Percentiles rank a stretch among this genome's conserved stretches.
Conservation (phyloP, 805 yeast species). For the Hanseniaspora thailandica region DNA sequence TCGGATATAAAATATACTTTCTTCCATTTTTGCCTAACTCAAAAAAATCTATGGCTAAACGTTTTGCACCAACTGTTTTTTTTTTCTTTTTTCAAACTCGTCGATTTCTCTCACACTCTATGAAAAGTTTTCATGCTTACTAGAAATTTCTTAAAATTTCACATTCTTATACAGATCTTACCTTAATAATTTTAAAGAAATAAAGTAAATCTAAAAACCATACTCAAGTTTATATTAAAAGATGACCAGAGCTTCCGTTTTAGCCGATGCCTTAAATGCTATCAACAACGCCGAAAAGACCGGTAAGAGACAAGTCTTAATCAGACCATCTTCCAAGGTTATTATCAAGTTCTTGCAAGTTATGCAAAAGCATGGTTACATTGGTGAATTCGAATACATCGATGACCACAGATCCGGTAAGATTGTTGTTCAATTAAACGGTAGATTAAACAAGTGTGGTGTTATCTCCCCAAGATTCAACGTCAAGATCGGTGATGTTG, state of each 20-base stretch:
- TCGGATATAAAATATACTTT: not conserved
- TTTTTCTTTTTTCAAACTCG: not conserved
- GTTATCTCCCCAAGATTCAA: constrained; percentile 98
- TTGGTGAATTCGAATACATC: constrained; percentile 95
- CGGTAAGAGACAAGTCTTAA: constrained; percentile 96
- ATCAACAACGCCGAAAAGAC: constrained; percentile 98
- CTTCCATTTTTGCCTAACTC: too few species aligned
- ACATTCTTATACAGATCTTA: too few species aligned
- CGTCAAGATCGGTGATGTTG: constrained; percentile 88
- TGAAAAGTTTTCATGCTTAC: too few species aligned
- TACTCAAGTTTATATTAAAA: constrained; percentile 23
- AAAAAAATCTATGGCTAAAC: too few species aligned
- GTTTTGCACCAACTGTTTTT: too few species aligned
- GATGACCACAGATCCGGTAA: constrained; percentile 99
- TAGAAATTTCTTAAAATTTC: too few species aligned
- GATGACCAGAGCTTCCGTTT: constrained; percentile 97
- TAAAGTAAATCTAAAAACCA: constrained; percentile 1
- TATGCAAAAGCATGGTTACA: constrained; percentile 98
- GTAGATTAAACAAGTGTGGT: constrained; percentile 98
- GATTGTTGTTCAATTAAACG: constrained; percentile 92
- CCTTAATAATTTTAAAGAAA: not conserved
- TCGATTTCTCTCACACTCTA: not conserved
- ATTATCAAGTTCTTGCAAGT: constrained; percentile 93
- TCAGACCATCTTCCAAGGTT: constrained; percentile 97
- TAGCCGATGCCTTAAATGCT: constrained; percentile 96